phyloP scores from a whole-genome alignment of 1,284 basidiomycete genomes.

The Veloporphyrellus conicus region DNA sequence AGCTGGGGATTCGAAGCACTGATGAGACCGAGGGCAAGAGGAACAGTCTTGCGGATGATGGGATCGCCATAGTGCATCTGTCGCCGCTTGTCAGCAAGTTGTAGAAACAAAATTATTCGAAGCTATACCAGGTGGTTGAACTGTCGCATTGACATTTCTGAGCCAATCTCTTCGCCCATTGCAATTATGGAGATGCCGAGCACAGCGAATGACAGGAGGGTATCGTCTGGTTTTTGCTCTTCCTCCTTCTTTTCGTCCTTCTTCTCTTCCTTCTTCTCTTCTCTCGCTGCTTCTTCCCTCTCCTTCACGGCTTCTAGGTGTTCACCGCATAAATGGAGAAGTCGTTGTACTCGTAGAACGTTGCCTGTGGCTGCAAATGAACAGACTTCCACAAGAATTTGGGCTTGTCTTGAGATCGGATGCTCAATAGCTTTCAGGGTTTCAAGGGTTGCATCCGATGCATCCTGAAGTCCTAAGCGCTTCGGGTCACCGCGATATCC shows the following conservation, averaged over 20 bases:
- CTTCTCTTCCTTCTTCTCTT: conserved; percentile 54
- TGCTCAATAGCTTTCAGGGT: conserved; percentile 95
- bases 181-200: conserved; percentile 92
- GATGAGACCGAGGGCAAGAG: conserved; percentile 91
- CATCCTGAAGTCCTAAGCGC: conserved; percentile 75
- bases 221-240: conserved; percentile 59
- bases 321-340: conserved; percentile 93
- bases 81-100: conserved; percentile 11
- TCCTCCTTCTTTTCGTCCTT: conserved; percentile 56
- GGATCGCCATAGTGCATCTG: conserved; percentile 99
- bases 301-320: conserved; percentile 69
- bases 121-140: conserved; percentile 87
- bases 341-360: conserved; percentile 88
- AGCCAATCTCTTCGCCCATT: conserved; percentile 98
- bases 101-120: not conserved
- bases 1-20: conserved; percentile 95
- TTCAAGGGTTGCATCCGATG: conserved; percentile 91
- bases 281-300: conserved; percentile 48
- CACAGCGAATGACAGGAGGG: conserved; percentile 91
- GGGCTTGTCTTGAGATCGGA: conserved; percentile 85
- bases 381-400: conserved; percentile 91
- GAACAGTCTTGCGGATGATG: conserved; percentile 88
- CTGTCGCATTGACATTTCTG: conserved; percentile 93
- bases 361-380: conserved; percentile 95
- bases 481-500: conserved; percentile 8